A percentile compares a stretch with the other conserved stretches of the same genome.
phyloP scores from a whole-genome alignment of 495 filamentous ascomycete species.

The Xylaria cubensis region DNA sequence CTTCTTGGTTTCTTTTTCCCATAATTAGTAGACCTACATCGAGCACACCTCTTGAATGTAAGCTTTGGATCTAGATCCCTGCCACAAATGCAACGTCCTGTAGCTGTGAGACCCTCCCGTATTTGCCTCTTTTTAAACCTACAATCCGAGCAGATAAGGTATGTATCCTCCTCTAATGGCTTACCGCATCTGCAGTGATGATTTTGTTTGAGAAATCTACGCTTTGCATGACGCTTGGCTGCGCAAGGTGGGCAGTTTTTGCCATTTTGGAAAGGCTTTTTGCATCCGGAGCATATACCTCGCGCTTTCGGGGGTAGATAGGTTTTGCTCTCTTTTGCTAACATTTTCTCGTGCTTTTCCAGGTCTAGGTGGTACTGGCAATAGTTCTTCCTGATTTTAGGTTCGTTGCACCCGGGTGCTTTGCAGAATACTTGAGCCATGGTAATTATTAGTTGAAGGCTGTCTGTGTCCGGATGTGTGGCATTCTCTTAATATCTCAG shows the following conservation, averaged over 20 bases:
- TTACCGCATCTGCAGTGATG: background rate
- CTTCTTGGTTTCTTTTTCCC: background rate
- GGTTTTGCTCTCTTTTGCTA: background rate
- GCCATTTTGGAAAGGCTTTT: no score
- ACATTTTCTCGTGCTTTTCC: background rate
- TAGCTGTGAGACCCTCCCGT: background rate
- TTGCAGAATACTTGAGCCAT: background rate
- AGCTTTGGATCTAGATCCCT: background rate
- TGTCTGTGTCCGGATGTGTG: background rate
- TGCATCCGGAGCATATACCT: background rate
- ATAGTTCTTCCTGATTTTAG: background rate
- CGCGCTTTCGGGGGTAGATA: background rate
- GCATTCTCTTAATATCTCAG: background rate
- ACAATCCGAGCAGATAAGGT: background rate
- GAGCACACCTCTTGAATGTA: background rate
- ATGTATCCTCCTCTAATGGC: background rate
- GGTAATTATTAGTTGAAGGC: background rate
- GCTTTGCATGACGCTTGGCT: background rate
- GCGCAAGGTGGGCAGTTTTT: no score
- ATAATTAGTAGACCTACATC: no score
- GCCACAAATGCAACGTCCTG: background rate
- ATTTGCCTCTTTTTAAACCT: background rate
- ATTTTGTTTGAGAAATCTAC: no score
- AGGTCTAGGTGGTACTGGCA: background rate
- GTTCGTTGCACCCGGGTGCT: background rate